phyloP scores from a whole-genome alignment of 495 filamentous ascomycete species.

The Diplogelasinospora grovesii region DNA sequence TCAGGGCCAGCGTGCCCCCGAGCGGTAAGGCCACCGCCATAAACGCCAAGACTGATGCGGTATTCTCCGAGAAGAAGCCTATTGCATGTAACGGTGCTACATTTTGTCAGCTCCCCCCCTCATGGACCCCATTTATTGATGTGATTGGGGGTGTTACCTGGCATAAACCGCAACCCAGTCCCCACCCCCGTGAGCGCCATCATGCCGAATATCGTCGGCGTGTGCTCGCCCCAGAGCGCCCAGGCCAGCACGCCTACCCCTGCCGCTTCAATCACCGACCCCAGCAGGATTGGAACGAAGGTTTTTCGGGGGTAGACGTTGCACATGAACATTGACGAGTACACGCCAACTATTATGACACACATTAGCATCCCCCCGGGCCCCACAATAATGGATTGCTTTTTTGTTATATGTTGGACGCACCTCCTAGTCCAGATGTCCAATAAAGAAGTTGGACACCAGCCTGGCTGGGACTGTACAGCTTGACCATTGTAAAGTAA shows the following conservation, averaged over 20 bases:
- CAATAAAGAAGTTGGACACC: constrained; percentile 47
- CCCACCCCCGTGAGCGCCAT: constrained; percentile 53
- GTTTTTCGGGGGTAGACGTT: constrained; percentile 53
- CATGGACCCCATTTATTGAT: too few species aligned
- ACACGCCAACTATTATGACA: constrained; percentile 38
- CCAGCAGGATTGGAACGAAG: constrained; percentile 42
- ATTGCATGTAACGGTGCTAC: constrained; percentile 46
- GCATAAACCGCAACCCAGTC: constrained; percentile 43
- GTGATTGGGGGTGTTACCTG: too few species aligned
- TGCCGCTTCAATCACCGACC: constrained; percentile 40
- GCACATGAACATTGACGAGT: constrained; percentile 46
- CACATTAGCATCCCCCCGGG: too few species aligned
- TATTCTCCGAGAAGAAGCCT: constrained; percentile 46
- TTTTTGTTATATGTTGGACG: constrained; percentile 8
- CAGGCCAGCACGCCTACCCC: constrained; percentile 44
- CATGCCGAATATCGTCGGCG: constrained; percentile 48
- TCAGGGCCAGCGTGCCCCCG: constrained; percentile 51
- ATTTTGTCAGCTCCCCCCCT: too few species aligned
- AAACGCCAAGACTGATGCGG: constrained; percentile 45
- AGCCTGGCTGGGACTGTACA: constrained; percentile 36
- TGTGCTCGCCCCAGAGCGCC: constrained; percentile 35
- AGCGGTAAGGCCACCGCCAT: constrained; percentile 47
- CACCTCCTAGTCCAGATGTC: constrained; percentile 37
- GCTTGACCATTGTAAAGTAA: constrained; percentile 51
- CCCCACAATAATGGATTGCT: too few species aligned